Percentiles rank a stretch among this genome's conserved stretches.
Conservation (phyloP, 306 rosid genomes). For the Abrus pulchellus region DNA sequence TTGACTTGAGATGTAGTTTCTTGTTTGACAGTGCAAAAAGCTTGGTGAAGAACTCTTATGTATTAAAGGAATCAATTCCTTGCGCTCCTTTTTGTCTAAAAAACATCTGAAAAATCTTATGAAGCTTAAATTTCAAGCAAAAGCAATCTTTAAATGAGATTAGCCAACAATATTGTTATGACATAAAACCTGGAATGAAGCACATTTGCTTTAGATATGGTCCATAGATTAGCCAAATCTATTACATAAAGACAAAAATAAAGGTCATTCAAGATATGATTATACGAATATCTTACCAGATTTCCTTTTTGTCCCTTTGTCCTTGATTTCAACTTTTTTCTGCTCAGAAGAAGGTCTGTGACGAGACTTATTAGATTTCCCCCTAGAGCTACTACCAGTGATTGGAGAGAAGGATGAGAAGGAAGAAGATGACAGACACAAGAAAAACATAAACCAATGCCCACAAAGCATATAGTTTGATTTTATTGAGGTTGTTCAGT, state of each 20-base stretch:
- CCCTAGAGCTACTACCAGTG: constrained; percentile 49
- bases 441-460: too few relatives aligned
- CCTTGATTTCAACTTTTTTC: constrained; percentile 60
- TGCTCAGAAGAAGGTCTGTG: constrained; percentile 53
- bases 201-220: constrained; percentile 18
- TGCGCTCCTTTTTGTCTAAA: constrained; percentile 86
- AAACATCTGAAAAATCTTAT: constrained; percentile 38
- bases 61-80: constrained; percentile 75
- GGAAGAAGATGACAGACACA: too few relatives aligned
- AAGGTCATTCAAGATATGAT: constrained; percentile 14
- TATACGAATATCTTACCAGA: constrained; percentile 60
- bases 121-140: constrained; percentile 41
- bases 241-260: background rate
- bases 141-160: constrained; percentile 21
- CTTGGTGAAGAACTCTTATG: constrained; percentile 62
- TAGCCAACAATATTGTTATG: constrained; percentile 15
- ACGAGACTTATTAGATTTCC: constrained; percentile 58
- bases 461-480: too few relatives aligned
- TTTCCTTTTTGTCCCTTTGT: constrained; percentile 80
- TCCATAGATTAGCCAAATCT: constrained; percentile 31
- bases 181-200: constrained; percentile 37
- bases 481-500: too few relatives aligned
- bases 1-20: constrained; percentile 82
- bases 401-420: constrained; percentile 16
- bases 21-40: constrained; percentile 60